A percentile compares a stretch with the other conserved stretches of the same genome.
These are phyloP conservation scores for Exserohilum rostratum DNA, from an alignment of 2,329 filamentous ascomycete genomes.

Conservation along the genomic window DNA sequence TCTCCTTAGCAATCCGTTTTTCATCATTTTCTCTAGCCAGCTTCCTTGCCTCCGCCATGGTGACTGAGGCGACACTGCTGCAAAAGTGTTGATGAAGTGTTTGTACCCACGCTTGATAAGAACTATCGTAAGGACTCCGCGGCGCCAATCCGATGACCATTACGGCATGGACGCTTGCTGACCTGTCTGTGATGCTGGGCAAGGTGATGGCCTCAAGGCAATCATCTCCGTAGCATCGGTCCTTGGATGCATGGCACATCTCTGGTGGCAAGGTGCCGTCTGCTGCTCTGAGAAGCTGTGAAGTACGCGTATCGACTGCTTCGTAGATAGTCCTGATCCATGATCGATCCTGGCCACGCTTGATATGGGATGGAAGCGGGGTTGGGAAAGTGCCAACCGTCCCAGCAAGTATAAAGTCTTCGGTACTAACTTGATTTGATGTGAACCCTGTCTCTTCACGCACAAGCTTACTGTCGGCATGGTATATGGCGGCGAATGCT, in stretches of 20 bases:
- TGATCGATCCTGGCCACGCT: not conserved
- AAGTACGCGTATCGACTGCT: not conserved
- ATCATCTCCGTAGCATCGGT: conserved; percentile 5
- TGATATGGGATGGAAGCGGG: not conserved
- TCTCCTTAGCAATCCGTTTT: not conserved
- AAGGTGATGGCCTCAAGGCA: conserved; percentile 1
- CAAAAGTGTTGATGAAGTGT: conserved; percentile 8
- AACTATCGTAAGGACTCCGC: conserved; percentile 2
- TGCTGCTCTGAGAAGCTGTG: conserved; percentile 1
- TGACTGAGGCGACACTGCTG: conserved; percentile 1
- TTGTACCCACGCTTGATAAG: conserved; percentile 6
- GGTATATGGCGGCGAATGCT: conserved; percentile 1
- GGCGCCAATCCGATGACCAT: conserved; percentile 5
- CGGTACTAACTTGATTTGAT: not conserved
- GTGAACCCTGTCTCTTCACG: not conserved
- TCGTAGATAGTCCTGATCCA: not conserved
- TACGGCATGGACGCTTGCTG: not conserved
- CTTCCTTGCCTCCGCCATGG: not conserved
- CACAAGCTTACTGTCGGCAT: not conserved
- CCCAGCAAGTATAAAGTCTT: not conserved
- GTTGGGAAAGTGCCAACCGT: not conserved
- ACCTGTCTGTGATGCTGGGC: not conserved
- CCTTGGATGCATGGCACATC: conserved; percentile 2
- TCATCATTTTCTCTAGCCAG: conserved; percentile 1
- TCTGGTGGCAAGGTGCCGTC: not conserved